phyloP scores from a whole-genome alignment of 1,284 basidiomycete genomes.

The Tilletiopsis washingtonensis region DNA sequence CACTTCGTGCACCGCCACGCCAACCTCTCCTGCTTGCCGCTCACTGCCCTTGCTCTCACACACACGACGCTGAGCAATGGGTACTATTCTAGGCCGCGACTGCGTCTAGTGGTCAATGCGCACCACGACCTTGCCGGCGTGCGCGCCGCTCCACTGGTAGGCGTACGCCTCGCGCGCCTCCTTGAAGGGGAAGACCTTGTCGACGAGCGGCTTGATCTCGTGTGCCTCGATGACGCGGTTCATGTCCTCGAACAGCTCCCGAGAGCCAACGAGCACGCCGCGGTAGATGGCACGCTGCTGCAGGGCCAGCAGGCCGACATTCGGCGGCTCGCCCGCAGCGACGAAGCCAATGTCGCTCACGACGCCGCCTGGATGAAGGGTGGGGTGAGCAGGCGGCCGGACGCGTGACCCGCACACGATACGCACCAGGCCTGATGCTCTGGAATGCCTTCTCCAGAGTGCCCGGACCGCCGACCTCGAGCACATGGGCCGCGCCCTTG shows the following conservation, averaged over 20 bases:
- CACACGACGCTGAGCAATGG: no score
- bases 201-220: conserved; percentile 52
- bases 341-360: conserved; percentile 55
- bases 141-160: conserved; percentile 48
- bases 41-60: no score
- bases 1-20: no score
- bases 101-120: conserved; percentile 4
- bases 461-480: conserved; percentile 57
- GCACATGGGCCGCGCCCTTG: conserved; percentile 54
- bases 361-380: conserved; percentile 44
- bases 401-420: background rate
- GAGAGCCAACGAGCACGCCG: conserved; percentile 48
- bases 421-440: conserved; percentile 48
- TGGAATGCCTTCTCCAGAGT: conserved; percentile 53
- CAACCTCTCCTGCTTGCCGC: no score
- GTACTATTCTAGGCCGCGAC: no score
- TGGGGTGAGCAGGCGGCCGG: background rate
- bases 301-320: conserved; percentile 15
- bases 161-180: conserved; percentile 52
- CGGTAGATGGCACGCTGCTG: conserved; percentile 28
- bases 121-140: conserved; percentile 37
- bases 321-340: conserved; percentile 24
- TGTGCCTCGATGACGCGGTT: conserved; percentile 50
- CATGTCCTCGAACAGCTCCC: conserved; percentile 53
- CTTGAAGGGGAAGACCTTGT: conserved; percentile 55